These are phyloP conservation scores for maize (Zea mays) DNA, from an alignment of 176 grass and related monocot species.

Conservation along the genomic window DNA sequence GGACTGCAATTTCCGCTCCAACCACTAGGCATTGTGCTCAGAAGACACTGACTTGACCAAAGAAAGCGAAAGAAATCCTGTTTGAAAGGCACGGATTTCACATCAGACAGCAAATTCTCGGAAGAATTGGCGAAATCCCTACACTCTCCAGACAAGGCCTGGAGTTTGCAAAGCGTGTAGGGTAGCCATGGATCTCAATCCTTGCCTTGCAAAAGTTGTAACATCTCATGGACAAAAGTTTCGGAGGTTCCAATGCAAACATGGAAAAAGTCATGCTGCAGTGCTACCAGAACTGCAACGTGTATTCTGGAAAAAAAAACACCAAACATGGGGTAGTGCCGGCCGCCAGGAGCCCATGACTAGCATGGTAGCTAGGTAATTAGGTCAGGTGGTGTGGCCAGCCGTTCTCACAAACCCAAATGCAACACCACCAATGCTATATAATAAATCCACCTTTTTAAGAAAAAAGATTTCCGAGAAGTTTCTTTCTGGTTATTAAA, in stretches of 20 bases:
- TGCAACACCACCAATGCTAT: background rate
- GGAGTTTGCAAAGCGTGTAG: background rate
- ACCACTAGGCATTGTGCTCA: conserved; percentile 43
- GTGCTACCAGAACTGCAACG: background rate
- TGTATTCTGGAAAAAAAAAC: conserved; percentile 42
- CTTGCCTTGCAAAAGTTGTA: background rate
- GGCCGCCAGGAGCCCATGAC: conserved; percentile 7
- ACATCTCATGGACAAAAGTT: conserved; percentile 19
- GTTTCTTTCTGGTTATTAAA: conserved; percentile 21
- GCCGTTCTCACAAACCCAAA: conserved; percentile 19
- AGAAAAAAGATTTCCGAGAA: background rate
- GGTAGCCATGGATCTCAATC: background rate
- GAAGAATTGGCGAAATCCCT: background rate
- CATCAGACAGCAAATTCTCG: background rate
- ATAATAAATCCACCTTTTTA: background rate
- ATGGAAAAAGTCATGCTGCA: conserved; percentile 36
- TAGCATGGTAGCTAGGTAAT: conserved; percentile 5
- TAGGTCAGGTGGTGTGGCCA: conserved; percentile 28
- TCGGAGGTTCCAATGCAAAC: conserved; percentile 29
- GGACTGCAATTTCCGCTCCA: conserved; percentile 39
- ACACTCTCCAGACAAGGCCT: background rate
- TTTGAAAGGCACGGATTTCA: background rate
- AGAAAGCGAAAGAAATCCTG: background rate
- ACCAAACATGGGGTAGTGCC: conserved; percentile 49
- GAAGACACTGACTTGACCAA: conserved; percentile 60